phyloP scores from a whole-genome alignment of 2,329 filamentous ascomycete species.

The Alternaria arbusti region DNA sequence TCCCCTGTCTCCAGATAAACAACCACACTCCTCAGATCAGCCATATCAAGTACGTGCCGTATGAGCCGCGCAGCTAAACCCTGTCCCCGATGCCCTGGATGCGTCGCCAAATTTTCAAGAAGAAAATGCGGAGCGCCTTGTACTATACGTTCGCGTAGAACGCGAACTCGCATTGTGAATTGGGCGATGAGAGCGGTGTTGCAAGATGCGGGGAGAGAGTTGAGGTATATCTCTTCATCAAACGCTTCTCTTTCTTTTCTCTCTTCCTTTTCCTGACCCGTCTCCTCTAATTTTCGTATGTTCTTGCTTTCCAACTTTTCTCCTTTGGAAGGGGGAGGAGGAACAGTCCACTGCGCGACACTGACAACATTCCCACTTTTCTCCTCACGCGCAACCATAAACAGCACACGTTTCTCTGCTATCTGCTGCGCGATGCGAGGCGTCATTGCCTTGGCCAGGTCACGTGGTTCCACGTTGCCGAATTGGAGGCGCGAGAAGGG shows the following conservation, averaged over 20 bases:
- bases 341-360: conserved; percentile 37
- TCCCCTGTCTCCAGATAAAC: conserved; percentile 38
- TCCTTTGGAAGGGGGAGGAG: neutral
- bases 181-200: conserved; percentile 37
- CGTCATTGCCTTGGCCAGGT: conserved; percentile 25
- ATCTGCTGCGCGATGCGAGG: conserved; percentile 32
- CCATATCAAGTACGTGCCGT: conserved; percentile 16
- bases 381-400: conserved; percentile 21
- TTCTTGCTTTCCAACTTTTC: conserved; percentile 21
- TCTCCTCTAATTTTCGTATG: conserved; percentile 17
- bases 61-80: conserved; percentile 33
- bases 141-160: conserved; percentile 20
- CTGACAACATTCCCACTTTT: conserved; percentile 18
- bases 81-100: conserved; percentile 29
- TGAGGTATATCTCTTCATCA: conserved; percentile 29
- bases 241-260: conserved; percentile 28
- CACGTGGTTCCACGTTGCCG: conserved; percentile 23
- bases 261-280: conserved; percentile 23
- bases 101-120: conserved; percentile 38
- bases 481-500: conserved; percentile 37
- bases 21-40: conserved; percentile 21
- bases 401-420: conserved; percentile 4
- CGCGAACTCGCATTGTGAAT: conserved; percentile 8
- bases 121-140: conserved; percentile 21
- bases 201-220: conserved; percentile 25